phyloP scores from a whole-genome alignment of 2,329 filamentous ascomycete genomes.

The Botryotinia calthae region DNA sequence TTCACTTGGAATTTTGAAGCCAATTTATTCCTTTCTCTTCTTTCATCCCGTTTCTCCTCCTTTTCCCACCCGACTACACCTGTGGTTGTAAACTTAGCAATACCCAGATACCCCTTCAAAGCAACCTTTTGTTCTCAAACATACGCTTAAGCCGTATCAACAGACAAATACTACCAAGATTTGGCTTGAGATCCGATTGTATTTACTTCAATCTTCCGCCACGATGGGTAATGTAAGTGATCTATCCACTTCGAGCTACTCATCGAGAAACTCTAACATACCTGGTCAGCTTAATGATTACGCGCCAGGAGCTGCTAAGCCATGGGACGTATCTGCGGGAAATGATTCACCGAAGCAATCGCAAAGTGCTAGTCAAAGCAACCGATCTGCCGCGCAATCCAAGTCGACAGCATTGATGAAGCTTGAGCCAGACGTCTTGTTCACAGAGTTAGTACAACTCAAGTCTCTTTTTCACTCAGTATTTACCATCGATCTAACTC shows the following conservation, averaged over 20 bases:
- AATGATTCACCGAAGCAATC: no score
- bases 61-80: neutral
- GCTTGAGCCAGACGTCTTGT: neutral
- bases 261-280: neutral
- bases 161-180: no score
- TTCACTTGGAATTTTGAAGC: no score
- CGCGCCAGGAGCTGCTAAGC: neutral
- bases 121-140: neutral
- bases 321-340: no score
- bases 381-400: neutral
- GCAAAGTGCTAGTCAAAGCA: neutral
- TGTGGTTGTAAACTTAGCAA: no score
- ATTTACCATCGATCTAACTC: neutral
- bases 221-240: neutral
- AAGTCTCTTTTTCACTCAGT: accelerated
- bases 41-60: neutral
- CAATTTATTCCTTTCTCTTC: neutral
- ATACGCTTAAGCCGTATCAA: neutral
- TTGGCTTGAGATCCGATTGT: neutral
- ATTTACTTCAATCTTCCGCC: neutral
- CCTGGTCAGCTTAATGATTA: neutral
- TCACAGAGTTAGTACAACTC: slow-evolving; percentile 3
- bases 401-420: neutral
- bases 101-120: no score
- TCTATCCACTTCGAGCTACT: neutral